Base-by-base conservation (phyloP, 2,329 filamentous ascomycete species). In the Lomentospora prolificans region DNA sequence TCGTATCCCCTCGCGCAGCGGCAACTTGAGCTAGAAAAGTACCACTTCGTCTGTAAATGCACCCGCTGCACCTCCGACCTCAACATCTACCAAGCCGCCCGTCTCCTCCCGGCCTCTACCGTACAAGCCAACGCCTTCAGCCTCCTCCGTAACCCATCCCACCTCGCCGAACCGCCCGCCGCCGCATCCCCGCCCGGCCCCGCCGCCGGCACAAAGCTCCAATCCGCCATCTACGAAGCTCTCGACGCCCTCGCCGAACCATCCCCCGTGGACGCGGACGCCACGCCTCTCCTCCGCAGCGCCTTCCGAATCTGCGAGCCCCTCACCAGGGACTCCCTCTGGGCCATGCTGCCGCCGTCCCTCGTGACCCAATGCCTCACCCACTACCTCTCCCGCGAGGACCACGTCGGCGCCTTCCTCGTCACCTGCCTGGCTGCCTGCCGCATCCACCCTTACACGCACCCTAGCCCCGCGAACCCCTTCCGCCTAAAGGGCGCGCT, bases 21-120 rank as follows among this genome's bases (percentile, higher is more conserved):
- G 51, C 70, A 67, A 52, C 60, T 70, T 51, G 70, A 70, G 0
- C 68, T 83, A 4, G 62, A 64, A 24, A 67, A 71, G 9, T 84
- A 82, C 62, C 72, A 75, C 60, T 84, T 84, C 60, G 61, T 67
- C 6, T 84, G 80, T 61, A 59, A 57, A 19, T 84, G 80, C 57
- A 63, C 58, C 10, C 73, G 78, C 30, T 84, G 80, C 62, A 63
- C 61, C 9, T 65, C 73, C 12, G 71, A 83, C 60, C 66, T 82
- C 22, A 75, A 78, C 57, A 70, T 79, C 48, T 83, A 83, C 60
- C 70, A 81, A 57, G 74, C 77, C 30, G 77, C 73, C 63, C 67
- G 70, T 55, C 53, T 39, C 2, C 75, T 71, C 10, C 70, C 73
- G 2, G 22, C 41, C 25, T 30, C 41, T 9, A 62, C 67, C 56